Evolutionary conservation across 805 yeast genomes (phyloP), one percentile per base, ranked within the genome.

Genomic region (Saccharomyces mikatae): DNA sequence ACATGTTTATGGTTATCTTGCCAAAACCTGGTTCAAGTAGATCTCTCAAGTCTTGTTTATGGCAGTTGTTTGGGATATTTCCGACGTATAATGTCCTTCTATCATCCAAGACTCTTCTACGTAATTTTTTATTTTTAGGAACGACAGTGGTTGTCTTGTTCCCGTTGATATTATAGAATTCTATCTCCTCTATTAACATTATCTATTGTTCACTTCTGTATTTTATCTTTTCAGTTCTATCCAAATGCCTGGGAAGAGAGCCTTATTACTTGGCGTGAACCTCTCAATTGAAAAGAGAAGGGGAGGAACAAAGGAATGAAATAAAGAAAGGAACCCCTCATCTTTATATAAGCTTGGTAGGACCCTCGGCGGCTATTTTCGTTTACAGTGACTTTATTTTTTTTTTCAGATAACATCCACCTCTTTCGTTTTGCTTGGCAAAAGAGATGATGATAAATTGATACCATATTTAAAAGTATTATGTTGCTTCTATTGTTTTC

Each of bases 61-160:
- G 24, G 28, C 63, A 60, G 24, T 65, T 68, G 29, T 62, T 60
- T 14, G 71, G 62, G 26, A 69, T 64, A 48, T 67, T 67, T 48
- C 71, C 71, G 31, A 69, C 63, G 49, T 68, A 69, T 22, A 69
- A 60, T 6, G 72, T 64, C 11, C 68, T 65, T 50, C 66, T 69
- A 50, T 69, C 69, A 48, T 64, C 60, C n/a, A 58, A 53, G 21
- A 55, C 50, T 21, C 50, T 51, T 41, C 30, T 46, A 3, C 6
- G 10, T 3, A 36, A 1, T 17, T 36, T n/a, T 17, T 17, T 36
- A 17, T 17, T 36, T 17, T 17, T 11, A 9, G 44, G 44, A 21
- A 36, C 22, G 26, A 50, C 49, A 9, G 54, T 50, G 14, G 55
- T 26, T 29, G 48, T 44, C 9, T 49, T 52, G 26, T 44, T 41